A percentile compares a stretch with the other conserved stretches of the same genome.
These are phyloP conservation scores for Yamadazyma paraphyllophila DNA, from an alignment of 805 yeast species.

Conservation along the genomic window DNA sequence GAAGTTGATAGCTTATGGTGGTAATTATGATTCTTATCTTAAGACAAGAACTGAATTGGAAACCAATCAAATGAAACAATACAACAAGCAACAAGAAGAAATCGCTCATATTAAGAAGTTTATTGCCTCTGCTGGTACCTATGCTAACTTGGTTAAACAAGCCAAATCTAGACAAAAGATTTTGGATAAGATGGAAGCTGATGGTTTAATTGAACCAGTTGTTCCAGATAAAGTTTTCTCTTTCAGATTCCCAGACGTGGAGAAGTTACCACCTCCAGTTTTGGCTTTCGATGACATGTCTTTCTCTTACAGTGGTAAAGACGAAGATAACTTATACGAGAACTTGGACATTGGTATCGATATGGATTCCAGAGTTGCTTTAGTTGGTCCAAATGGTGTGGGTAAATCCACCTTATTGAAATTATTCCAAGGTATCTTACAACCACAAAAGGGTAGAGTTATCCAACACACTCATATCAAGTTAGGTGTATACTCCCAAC, in stretches of 20 bases:
- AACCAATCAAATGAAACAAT: slow-evolving; percentile 97
- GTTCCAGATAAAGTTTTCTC: slow-evolving; percentile 90
- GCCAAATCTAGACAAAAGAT: slow-evolving; percentile 99
- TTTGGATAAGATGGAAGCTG: slow-evolving; percentile 99
- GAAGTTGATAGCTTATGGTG: slow-evolving; percentile 78
- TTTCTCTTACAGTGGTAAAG: slow-evolving; percentile 81
- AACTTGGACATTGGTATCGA: slow-evolving; percentile 95
- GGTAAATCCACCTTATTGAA: slow-evolving; percentile 96
- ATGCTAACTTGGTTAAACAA: slow-evolving; percentile 96
- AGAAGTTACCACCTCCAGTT: slow-evolving; percentile 98
- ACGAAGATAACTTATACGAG: slow-evolving; percentile 86
- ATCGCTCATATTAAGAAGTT: slow-evolving; percentile 97
- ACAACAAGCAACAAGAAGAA: slow-evolving; percentile 97
- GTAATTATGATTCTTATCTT: slow-evolving; percentile 96
- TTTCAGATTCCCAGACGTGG: slow-evolving; percentile 92
- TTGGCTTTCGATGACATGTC: slow-evolving; percentile 93
- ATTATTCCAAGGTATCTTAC: slow-evolving; percentile 92
- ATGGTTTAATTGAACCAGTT: slow-evolving; percentile 91
- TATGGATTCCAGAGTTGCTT: slow-evolving; percentile 98
- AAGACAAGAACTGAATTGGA: slow-evolving; percentile 94
- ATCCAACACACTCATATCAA: slow-evolving; percentile 96
- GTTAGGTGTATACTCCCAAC: slow-evolving; percentile 98
- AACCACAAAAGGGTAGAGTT: slow-evolving; percentile 90
- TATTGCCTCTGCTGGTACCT: slow-evolving; percentile 99
- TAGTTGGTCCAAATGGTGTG: slow-evolving; percentile 98